phyloP scores from a whole-genome alignment of 129 eudicot genomes.

The Flaveria robusta region DNA sequence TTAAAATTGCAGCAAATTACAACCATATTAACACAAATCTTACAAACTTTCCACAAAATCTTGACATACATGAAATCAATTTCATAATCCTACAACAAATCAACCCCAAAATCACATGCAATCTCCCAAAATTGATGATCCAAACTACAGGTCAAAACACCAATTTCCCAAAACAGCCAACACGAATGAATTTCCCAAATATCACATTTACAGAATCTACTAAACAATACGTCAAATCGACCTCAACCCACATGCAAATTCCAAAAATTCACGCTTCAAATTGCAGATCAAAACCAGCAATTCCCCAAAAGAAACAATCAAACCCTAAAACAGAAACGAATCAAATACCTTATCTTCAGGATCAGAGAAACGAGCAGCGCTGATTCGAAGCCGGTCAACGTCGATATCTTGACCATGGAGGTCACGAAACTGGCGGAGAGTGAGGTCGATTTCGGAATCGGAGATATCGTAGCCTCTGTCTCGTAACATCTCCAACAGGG shows the following conservation, averaged over 20 bases:
- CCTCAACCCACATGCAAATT: conserved; percentile 16
- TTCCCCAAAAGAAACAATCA: not conserved
- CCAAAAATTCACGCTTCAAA: conserved; percentile 16
- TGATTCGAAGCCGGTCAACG: conserved; percentile 59
- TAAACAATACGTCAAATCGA: not conserved
- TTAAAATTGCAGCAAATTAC: not conserved
- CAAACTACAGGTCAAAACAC: not conserved
- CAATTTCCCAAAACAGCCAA: not conserved
- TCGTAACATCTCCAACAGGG: conserved; percentile 75
- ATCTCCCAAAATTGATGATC: conserved; percentile 3
- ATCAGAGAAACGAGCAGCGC: conserved; percentile 57
- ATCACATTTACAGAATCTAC: too few species aligned
- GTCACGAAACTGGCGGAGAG: conserved; percentile 65
- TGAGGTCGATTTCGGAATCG: conserved; percentile 50
- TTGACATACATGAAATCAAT: conserved; percentile 22
- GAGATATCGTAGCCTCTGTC: conserved; percentile 81
- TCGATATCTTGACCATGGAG: conserved; percentile 64
- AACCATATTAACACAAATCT: conserved; percentile 1
- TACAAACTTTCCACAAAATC: too few species aligned
- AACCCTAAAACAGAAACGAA: not conserved
- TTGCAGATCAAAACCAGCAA: not conserved
- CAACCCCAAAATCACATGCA: conserved; percentile 17
- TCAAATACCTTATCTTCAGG: conserved; percentile 54
- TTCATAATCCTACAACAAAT: conserved; percentile 7
- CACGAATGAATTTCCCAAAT: not conserved